Percentiles rank a stretch among this genome's conserved stretches.
Evolutionary conservation across 495 filamentous ascomycete genomes (phyloP).

Genomic region (Neurospora sp.): DNA sequence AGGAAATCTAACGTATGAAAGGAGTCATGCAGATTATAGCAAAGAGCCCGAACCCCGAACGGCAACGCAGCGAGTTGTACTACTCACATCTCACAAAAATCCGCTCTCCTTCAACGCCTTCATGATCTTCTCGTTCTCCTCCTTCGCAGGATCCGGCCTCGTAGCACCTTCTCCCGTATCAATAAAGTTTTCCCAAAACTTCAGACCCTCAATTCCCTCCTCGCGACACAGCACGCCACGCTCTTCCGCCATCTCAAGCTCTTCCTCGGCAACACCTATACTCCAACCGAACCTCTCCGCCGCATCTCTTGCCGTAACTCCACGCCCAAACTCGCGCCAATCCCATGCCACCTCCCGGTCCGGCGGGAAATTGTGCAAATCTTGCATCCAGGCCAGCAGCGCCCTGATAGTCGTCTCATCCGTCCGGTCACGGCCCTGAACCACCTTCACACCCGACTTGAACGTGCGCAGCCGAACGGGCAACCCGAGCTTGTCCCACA

Average conservation of each 20-base stretch:
- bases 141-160: conserved; percentile 12
- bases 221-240: conserved; percentile 74
- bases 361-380: conserved; percentile 56
- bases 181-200: conserved; percentile 70
- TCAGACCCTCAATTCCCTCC: conserved; percentile 69
- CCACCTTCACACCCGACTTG: conserved; percentile 84
- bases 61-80: not conserved
- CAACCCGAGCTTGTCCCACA: conserved; percentile 83
- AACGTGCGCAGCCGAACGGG: conserved; percentile 82
- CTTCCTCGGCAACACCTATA: conserved; percentile 92
- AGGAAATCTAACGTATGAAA: not conserved
- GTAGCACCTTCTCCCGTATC: conserved; percentile 29
- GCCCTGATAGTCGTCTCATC: conserved; percentile 81
- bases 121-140: conserved; percentile 17
- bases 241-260: conserved; percentile 94
- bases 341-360: conserved; percentile 61
- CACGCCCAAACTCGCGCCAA: conserved; percentile 64
- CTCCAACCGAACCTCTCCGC: conserved; percentile 96
- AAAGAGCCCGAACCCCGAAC: not conserved
- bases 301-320: conserved; percentile 80
- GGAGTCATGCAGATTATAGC: not conserved
- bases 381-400: conserved; percentile 65
- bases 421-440: conserved; percentile 77
- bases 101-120: conserved; percentile 25
- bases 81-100: conserved; percentile 25